These are phyloP conservation scores for Diutina siamensis DNA, from an alignment of 1,139 yeast species.

Conservation along the genomic window DNA sequence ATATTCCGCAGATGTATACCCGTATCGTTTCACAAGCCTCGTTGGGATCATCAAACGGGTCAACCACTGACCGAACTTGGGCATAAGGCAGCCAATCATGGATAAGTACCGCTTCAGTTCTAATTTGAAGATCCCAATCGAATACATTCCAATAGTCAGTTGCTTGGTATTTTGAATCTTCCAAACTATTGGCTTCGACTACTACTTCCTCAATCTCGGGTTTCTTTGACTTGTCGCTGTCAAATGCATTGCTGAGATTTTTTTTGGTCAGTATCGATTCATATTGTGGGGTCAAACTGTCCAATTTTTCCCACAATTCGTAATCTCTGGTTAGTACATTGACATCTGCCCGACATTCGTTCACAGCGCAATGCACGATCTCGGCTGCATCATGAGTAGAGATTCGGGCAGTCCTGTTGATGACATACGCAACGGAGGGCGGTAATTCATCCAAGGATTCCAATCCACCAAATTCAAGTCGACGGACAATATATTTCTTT, in stretches of 20 bases:
- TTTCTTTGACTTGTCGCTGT: not conserved
- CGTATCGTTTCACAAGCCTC: constrained; percentile 45
- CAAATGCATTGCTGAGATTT: not conserved
- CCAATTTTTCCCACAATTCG: constrained; percentile 21
- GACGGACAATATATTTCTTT: constrained; percentile 3
- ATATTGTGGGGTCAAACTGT: constrained; percentile 10
- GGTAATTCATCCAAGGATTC: not conserved
- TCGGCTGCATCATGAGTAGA: constrained; percentile 17
- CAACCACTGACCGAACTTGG: constrained; percentile 49
- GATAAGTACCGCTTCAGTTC: constrained; percentile 18
- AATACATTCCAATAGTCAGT: not conserved
- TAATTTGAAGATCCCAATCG: constrained; percentile 12
- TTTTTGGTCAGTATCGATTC: not conserved
- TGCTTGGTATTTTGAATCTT: not conserved
- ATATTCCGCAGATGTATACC: constrained; percentile 41
- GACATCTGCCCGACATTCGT: constrained; percentile 31
- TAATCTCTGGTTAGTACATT: constrained; percentile 29
- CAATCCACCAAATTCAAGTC: constrained; percentile 1
- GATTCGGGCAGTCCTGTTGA: constrained; percentile 18
- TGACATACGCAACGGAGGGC: constrained; percentile 15
- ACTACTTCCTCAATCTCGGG: not conserved
- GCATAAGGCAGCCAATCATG: constrained; percentile 51
- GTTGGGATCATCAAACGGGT: constrained; percentile 34
- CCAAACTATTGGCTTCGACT: not conserved
- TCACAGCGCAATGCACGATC: constrained; percentile 26